These are phyloP conservation scores for Westerdykella aurantiaca DNA, from an alignment of 2,329 filamentous ascomycete species.

Conservation along the genomic window DNA sequence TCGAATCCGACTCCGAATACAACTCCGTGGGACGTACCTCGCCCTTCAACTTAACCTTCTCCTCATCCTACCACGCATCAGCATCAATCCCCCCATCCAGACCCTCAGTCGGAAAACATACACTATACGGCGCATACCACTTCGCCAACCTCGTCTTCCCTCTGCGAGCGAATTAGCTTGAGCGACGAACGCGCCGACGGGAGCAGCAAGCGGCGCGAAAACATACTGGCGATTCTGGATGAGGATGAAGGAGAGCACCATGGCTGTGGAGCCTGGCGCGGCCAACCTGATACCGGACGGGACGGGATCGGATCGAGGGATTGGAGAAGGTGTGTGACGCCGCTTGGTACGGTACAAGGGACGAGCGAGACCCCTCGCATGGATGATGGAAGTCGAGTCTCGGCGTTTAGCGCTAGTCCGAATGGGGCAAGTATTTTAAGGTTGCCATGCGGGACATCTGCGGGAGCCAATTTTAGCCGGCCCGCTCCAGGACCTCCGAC, in stretches of 20 bases:
- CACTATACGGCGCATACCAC: slow-evolving; percentile 96
- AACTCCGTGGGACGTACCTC: slow-evolving; percentile 55
- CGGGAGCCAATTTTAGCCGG: slow-evolving; percentile 6
- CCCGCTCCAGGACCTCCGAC: not conserved
- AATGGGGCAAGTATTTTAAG: too few species aligned
- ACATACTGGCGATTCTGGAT: slow-evolving; percentile 82
- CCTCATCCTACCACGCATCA: slow-evolving; percentile 62
- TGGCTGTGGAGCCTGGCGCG: slow-evolving; percentile 17
- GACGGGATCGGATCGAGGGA: not conserved
- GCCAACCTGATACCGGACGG: not conserved
- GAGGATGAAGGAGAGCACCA: slow-evolving; percentile 78
- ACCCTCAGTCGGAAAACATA: slow-evolving; percentile 33
- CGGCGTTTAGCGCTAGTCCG: too few species aligned
- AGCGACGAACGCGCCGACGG: slow-evolving; percentile 1
- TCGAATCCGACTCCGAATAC: too few species aligned
- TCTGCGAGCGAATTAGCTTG: slow-evolving; percentile 46
- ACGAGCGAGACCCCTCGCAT: not conserved
- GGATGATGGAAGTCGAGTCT: too few species aligned
- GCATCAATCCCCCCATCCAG: slow-evolving; percentile 2
- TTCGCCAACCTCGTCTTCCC: slow-evolving; percentile 98
- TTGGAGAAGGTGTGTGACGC: not conserved
- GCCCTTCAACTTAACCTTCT: slow-evolving; percentile 98
- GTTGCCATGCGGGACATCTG: too few species aligned
- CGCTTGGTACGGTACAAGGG: not conserved
- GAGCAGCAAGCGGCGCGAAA: slow-evolving; percentile 1